Evolutionary conservation across 1,284 basidiomycete genomes (phyloP).

Genomic region (Flammula alnicola): DNA sequence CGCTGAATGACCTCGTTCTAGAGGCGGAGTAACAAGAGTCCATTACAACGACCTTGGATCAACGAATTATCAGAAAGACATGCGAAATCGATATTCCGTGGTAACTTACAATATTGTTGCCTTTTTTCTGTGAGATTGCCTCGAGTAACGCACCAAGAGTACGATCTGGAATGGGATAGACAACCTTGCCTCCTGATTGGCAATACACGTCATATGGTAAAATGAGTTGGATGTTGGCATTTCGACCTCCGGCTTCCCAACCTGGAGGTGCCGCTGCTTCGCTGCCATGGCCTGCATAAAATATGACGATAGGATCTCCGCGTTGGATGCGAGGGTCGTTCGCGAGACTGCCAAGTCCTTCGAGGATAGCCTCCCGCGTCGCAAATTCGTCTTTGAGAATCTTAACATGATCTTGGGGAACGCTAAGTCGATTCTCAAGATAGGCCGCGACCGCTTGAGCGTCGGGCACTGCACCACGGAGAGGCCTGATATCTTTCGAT

Average conservation of each 20-base stretch:
- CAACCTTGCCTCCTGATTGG: not conserved
- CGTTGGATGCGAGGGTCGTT: not conserved
- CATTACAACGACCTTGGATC: slow-evolving; percentile 4
- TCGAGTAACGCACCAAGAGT: slow-evolving; percentile 4
- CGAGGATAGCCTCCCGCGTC: slow-evolving; percentile 1
- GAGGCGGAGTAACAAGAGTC: slow-evolving; percentile 14
- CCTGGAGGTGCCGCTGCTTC: not conserved
- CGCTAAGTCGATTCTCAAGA: not conserved
- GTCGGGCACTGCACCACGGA: slow-evolving; percentile 4
- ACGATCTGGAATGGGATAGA: slow-evolving; percentile 8
- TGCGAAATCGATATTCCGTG: not conserved
- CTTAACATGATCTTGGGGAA: slow-evolving; percentile 1
- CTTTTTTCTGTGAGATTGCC: slow-evolving; percentile 1
- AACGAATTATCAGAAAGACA: not conserved
- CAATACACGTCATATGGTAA: slow-evolving; percentile 6
- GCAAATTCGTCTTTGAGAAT: not conserved
- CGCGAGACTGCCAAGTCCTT: not conserved
- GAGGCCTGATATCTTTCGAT: not conserved
- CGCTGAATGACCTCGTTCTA: not conserved
- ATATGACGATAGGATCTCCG: slow-evolving; percentile 15
- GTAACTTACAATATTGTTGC: slow-evolving; percentile 12
- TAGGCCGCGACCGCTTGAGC: not conserved
- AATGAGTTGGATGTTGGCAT: slow-evolving; percentile 5
- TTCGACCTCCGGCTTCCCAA: not conserved
- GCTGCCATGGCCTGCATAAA: slow-evolving; percentile 15